A percentile compares a stretch with the other conserved stretches of the same genome.
Evolutionary conservation across 441 rosid genomes (phyloP).

Genomic region (Codiaeum variegatum): DNA sequence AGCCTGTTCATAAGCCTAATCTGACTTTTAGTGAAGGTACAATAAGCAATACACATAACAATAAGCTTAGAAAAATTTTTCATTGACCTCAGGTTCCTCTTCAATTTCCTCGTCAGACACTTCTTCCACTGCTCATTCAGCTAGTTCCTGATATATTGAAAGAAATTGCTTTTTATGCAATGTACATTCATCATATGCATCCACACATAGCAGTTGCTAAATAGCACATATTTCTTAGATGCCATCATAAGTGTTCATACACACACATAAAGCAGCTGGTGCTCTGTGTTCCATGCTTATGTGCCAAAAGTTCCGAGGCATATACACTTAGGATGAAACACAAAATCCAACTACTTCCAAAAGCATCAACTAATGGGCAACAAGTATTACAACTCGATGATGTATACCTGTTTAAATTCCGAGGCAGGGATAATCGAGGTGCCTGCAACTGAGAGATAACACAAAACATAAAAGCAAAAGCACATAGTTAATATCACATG

Average conservation of each 20-base stretch:
- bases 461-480: conserved; percentile 9
- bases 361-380: neutral
- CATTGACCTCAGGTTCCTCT: neutral
- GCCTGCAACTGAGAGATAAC: conserved; percentile 60
- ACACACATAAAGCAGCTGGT: neutral
- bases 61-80: no score
- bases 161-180: neutral
- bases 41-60: no score
- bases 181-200: neutral
- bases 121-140: neutral
- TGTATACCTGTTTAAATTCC: conserved; percentile 51
- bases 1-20: neutral
- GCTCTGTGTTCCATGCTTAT: neutral
- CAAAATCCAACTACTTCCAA: neutral
- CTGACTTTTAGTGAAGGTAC: neutral
- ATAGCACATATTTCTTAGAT: neutral
- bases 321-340: neutral
- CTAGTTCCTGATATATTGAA: neutral
- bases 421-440: conserved; percentile 64
- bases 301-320: neutral
- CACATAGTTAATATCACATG: neutral
- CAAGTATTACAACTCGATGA: conserved; percentile 3
- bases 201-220: neutral
- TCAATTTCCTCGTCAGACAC: neutral
- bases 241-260: neutral